Base-by-base conservation (phyloP, 176 grass and related monocot genomes). In the Eragrostis curvula region DNA sequence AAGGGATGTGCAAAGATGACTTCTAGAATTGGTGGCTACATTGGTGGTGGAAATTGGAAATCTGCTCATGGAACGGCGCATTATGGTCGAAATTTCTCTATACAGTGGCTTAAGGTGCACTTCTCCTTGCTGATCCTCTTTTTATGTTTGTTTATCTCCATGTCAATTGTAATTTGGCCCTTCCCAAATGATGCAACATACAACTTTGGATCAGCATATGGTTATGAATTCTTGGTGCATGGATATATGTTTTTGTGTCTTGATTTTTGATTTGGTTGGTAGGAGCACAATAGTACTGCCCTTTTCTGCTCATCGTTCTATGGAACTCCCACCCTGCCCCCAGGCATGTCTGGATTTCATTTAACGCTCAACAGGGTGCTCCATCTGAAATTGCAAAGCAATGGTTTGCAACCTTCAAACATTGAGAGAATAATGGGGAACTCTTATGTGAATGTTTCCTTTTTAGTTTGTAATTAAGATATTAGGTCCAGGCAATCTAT, bases 1-100 rank as follows among this genome's bases (percentile, higher is more conserved):
- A 82, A 99, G 96, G 96, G 96, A 28, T 99, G 96, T 71, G 96
- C 88, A 84, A 99, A 99, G 84, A 99, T 99, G 93, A 99, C 91
- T 74, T 99, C 96, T 70, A 95, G 90, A 61, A 96, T 96, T 83
- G 96, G 93, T 75, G 96, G 93, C 68, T 96, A 91, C 85, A 91
- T 88, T 85, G 96, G 96, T 67, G 96, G 96, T 36, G 96, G 96
- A 71, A 99, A 96, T 78, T 99, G 96, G 96, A 99, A 99, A 84
- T 99, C 92, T 93, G 91, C 96, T 85, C 93, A 96, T 81, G 96
- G 96, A 86, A 96, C 91, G 48, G 96, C 93, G 5, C 96, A 92
- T 83, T 99, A 94, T 85, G 96, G 96, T 70, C 93, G 96, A 32
- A 99, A 94, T 16, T 99, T 99, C 84, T 99, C 96, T 61, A 69